These are phyloP conservation scores for Scutellaria baicalensis DNA, from an alignment of 257 asterid genomes.

Conservation along the genomic window DNA sequence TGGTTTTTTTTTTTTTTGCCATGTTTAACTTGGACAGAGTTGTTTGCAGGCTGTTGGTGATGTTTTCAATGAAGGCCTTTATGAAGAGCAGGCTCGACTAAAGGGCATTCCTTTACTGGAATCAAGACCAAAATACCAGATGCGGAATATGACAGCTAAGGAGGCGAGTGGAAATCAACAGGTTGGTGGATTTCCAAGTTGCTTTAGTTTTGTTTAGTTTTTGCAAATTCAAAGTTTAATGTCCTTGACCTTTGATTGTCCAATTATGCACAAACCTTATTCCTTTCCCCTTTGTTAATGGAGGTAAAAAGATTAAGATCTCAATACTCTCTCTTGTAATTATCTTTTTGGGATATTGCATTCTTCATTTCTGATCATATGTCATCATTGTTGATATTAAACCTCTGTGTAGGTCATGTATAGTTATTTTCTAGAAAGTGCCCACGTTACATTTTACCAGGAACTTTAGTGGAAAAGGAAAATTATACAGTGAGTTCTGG, in stretches of 20 bases:
- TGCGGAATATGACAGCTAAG: slow-evolving; percentile 88
- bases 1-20: neutral
- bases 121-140: slow-evolving; percentile 94
- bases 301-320: neutral
- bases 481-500: neutral
- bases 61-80: slow-evolving; percentile 94
- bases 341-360: neutral
- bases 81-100: slow-evolving; percentile 95
- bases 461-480: neutral
- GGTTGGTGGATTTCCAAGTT: slow-evolving; percentile 32
- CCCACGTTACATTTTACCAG: neutral
- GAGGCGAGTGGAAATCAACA: slow-evolving; percentile 89
- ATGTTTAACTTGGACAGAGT: neutral
- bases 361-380: neutral
- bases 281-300: neutral
- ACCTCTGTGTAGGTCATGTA: neutral
- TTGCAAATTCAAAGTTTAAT: neutral
- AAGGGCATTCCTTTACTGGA: slow-evolving; percentile 87
- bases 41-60: slow-evolving; percentile 92
- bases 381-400: neutral
- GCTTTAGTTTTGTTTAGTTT: neutral
- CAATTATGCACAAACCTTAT: neutral
- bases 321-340: neutral
- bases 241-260: neutral
- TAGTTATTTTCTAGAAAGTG: neutral